Conservation (phyloP, 257 asterid genomes). For the Jacaranda copaia region DNA sequence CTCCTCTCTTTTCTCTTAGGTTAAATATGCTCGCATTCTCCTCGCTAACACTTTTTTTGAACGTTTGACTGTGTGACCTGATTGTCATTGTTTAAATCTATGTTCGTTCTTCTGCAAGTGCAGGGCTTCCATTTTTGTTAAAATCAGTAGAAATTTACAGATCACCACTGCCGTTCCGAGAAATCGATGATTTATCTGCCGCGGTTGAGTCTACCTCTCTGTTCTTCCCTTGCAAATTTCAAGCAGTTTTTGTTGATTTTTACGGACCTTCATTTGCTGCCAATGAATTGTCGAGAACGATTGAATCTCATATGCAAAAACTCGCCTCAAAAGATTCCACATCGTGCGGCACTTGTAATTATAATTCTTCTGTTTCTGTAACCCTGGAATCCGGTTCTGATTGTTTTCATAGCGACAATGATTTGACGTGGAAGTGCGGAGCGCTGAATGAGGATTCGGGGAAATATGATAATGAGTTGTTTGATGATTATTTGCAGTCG, state of each 20-base stretch:
- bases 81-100: neutral
- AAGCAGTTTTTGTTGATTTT: constrained; percentile 62
- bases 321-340: constrained; percentile 45
- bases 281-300: constrained; percentile 57
- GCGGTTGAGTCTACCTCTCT: constrained; percentile 66
- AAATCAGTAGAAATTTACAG: constrained; percentile 90
- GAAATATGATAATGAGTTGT: constrained; percentile 50
- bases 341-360: constrained; percentile 69
- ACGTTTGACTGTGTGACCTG: neutral
- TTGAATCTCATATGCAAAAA: constrained; percentile 57
- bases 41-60: neutral
- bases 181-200: constrained; percentile 71
- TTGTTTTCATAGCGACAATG: constrained; percentile 46
- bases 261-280: constrained; percentile 38
- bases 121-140: constrained; percentile 78
- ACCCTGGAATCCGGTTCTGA: constrained; percentile 56
- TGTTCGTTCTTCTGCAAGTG: constrained; percentile 11
- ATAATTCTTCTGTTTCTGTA: constrained; percentile 60
- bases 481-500: constrained; percentile 68
- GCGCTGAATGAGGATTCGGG: constrained; percentile 49
- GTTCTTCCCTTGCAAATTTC: constrained; percentile 77
- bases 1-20: constrained; percentile 80
- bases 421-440: constrained; percentile 66
- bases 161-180: constrained; percentile 88
- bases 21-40: constrained; percentile 33